A percentile compares a stretch with the other conserved stretches of the same genome.
phyloP scores from a whole-genome alignment of 2,329 filamentous ascomycete species.

The Moelleriella libera region DNA sequence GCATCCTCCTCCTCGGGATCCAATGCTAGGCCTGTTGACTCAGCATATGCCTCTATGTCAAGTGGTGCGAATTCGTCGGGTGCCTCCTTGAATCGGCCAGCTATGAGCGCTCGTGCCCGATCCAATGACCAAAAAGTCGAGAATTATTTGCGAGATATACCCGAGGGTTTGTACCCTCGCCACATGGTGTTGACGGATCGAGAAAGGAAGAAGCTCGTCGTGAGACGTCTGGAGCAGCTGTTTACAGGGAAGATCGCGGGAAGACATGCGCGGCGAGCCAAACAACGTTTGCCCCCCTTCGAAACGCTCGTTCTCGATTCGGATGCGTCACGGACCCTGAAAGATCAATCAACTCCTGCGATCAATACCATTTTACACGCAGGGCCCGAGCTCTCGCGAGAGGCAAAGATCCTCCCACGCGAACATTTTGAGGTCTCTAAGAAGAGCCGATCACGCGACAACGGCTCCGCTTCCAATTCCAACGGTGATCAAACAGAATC shows the following conservation, averaged over 20 bases:
- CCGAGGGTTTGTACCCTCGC: slow-evolving; percentile 50
- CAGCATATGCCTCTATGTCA: slow-evolving; percentile 57
- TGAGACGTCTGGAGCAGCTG: slow-evolving; percentile 62
- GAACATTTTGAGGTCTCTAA: slow-evolving; percentile 17
- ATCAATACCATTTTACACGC: background rate
- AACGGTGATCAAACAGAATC: slow-evolving; percentile 32
- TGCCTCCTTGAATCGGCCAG: slow-evolving; percentile 22
- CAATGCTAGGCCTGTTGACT: slow-evolving; percentile 40
- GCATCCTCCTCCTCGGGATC: slow-evolving; percentile 37
- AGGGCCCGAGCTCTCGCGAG: slow-evolving; percentile 23
- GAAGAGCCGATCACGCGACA: slow-evolving; percentile 27
- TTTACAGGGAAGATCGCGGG: slow-evolving; percentile 57
- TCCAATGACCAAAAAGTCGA: slow-evolving; percentile 46
- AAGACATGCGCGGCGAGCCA: slow-evolving; percentile 18
- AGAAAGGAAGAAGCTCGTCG: slow-evolving; percentile 63
- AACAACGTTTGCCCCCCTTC: slow-evolving; percentile 2
- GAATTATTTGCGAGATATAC: slow-evolving; percentile 59
- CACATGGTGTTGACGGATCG: slow-evolving; percentile 52
- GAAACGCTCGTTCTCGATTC: background rate
- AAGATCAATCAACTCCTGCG: slow-evolving; percentile 18
- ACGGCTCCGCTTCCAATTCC: slow-evolving; percentile 30
- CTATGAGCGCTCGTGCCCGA: slow-evolving; percentile 19
- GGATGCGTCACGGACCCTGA: slow-evolving; percentile 7
- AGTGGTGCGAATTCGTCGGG: slow-evolving; percentile 31
- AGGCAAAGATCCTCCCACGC: slow-evolving; percentile 31